Conservation (phyloP, 2,329 filamentous ascomycete genomes). For the Fusarium temperatum region DNA sequence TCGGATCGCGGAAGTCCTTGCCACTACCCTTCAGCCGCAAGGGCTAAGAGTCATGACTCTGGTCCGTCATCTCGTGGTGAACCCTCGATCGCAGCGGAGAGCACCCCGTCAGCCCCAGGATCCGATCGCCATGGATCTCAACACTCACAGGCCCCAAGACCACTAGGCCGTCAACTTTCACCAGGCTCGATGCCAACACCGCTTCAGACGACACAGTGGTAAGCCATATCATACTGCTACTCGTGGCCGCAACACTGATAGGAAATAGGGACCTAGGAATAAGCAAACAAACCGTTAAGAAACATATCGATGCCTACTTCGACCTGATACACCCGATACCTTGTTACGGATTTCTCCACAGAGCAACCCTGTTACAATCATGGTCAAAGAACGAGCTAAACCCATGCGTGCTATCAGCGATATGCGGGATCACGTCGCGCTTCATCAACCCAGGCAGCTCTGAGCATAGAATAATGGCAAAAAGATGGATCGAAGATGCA, state of each 20-base stretch:
- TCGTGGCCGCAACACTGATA: rapidly evolving
- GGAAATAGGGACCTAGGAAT: slow-evolving; percentile 1
- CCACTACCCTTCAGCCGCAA: not conserved
- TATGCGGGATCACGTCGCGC: slow-evolving; percentile 11
- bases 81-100: not conserved
- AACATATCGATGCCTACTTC: slow-evolving; percentile 25
- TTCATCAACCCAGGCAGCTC: not conserved
- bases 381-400: slow-evolving; percentile 18
- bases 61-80: not conserved
- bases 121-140: not conserved
- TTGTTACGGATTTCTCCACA: slow-evolving; percentile 17
- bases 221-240: rapidly evolving
- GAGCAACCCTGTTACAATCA: slow-evolving; percentile 14
- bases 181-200: not conserved
- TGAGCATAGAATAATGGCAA: not conserved
- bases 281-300: not conserved
- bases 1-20: not conserved
- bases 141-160: not conserved
- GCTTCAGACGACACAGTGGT: not conserved
- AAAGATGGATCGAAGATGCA: slow-evolving; percentile 25
- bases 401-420: not conserved
- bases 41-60: not conserved
- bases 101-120: not conserved
- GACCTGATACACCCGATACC: slow-evolving; percentile 20
- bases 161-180: not conserved